Base-by-base conservation (phyloP, 495 filamentous ascomycete genomes). In the Penicillium chermesinum region DNA sequence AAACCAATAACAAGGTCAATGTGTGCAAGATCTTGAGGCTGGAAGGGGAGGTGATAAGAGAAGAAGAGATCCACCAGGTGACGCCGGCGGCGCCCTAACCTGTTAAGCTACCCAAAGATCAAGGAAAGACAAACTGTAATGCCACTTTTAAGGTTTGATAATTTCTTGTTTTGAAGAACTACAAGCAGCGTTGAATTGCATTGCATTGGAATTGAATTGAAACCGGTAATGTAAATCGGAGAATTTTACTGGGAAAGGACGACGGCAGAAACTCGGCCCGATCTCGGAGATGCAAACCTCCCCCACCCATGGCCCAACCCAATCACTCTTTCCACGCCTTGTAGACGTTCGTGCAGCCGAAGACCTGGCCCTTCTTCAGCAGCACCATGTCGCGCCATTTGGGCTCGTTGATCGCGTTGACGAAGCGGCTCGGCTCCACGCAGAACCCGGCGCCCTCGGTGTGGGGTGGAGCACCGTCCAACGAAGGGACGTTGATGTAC, bases 391-490 rank as follows among this genome's bases (percentile, higher is more conserved):
- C 66, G 66, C 78, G 84, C 88, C 90, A 94, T 52, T 84, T 83
- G 2, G 81, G 76, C 46, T 83, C 82, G 55, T 94, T 95, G 56
- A 82, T 75, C 17, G 89, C 89, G 69, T 98, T 90, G 44, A 96
- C 87, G 58, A 83, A 96, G 8, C 93, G 79, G 58, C 87, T 87
- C 0, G 91, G 89, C 71, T 98, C 93, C 16, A 95, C 80, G 65
- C 89, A 93, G 70, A 96, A 91, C 0, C 88, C 91, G 14, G 82
- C 77, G 32, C 87, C 76, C 8, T 80, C 57, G 0, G 71, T 77
- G 14, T 87, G 79, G 0, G 82, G 77, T 0, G 85, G 79, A 12
- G 79, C 60, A 0, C 81, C 84, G 12, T 77, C 81, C 10, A 86
- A 79, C 33, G 74, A 81, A 1, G 83, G 85, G n/a, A 93, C 82